phyloP scores from a whole-genome alignment of 345 rosid genomes.

The Hypericum androsaemum region DNA sequence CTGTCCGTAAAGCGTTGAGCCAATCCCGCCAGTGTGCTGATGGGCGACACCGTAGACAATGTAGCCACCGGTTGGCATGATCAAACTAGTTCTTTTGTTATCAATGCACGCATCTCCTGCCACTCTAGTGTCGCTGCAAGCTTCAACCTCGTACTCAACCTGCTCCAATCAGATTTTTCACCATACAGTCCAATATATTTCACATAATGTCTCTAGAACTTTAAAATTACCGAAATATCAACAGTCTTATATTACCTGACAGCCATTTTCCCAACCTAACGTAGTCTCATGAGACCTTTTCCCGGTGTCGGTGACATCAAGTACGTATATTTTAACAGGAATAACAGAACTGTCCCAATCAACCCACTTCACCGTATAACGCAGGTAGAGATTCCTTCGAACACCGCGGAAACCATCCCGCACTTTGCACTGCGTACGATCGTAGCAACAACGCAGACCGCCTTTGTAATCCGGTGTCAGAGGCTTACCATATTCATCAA shows the following conservation, averaged over 20 bases:
- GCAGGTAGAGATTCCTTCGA: conserved; percentile 42
- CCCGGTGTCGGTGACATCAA: conserved; percentile 75
- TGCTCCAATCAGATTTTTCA: conserved; percentile 19
- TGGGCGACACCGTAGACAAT: conserved; percentile 76
- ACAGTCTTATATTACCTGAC: conserved; percentile 31
- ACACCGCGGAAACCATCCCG: conserved; percentile 39
- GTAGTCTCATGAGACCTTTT: conserved; percentile 20
- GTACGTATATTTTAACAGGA: conserved; percentile 56
- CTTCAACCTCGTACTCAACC: conserved; percentile 59
- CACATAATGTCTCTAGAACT: background rate
- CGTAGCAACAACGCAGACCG: conserved; percentile 64
- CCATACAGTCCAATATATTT: background rate
- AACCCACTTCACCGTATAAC: conserved; percentile 60
- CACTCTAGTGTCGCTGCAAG: conserved; percentile 25
- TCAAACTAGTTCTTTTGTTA: conserved; percentile 35
- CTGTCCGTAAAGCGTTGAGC: no score
- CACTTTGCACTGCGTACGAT: conserved; percentile 52
- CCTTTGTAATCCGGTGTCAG: conserved; percentile 53
- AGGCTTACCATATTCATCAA: conserved; percentile 36
- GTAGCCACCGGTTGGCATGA: conserved; percentile 60
- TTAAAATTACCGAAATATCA: background rate
- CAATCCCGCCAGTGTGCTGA: no score
- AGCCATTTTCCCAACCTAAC: conserved; percentile 33
- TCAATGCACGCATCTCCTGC: conserved; percentile 30
- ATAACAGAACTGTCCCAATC: conserved; percentile 54